Conservation (phyloP, 176 grass and related monocot genomes). For the Aechmea fasciata region DNA sequence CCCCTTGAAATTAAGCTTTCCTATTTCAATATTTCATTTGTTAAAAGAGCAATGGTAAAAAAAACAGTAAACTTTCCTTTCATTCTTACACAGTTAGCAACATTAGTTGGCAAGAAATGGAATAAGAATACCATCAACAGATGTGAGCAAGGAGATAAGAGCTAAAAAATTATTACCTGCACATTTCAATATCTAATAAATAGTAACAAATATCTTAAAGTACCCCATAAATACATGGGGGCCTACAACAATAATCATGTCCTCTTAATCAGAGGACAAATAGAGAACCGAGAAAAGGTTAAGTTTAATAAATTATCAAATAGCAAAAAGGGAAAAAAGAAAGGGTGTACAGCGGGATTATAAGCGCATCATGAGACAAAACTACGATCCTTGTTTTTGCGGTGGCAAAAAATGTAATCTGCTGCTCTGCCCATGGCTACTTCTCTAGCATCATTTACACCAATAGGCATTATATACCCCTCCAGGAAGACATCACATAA, state of each 20-base stretch:
- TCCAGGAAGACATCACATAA: not conserved
- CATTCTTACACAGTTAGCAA: no score
- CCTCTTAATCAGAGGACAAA: not conserved
- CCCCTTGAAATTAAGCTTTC: no score
- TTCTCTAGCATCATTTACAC: not conserved
- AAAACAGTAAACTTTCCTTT: no score
- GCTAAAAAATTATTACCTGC: not conserved
- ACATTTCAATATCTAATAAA: slow-evolving; percentile 13
- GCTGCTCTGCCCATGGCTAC: not conserved
- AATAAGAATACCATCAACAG: no score
- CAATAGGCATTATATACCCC: not conserved
- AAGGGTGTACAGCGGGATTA: slow-evolving; percentile 1
- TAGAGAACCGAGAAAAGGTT: not conserved
- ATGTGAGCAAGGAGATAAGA: not conserved
- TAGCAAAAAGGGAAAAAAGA: not conserved
- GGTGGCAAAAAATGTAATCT: not conserved
- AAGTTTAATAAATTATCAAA: slow-evolving; percentile 1
- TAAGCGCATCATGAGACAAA: not conserved
- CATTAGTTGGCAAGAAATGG: no score
- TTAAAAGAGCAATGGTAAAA: no score
- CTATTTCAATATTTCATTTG: no score
- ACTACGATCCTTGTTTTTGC: not conserved
- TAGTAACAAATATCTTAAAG: slow-evolving; percentile 1
- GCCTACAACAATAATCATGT: not conserved
- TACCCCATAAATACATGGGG: not conserved